phyloP scores from a whole-genome alignment of 371 early-diverging fungal genomes.

The Dichotomocladium elegans region DNA sequence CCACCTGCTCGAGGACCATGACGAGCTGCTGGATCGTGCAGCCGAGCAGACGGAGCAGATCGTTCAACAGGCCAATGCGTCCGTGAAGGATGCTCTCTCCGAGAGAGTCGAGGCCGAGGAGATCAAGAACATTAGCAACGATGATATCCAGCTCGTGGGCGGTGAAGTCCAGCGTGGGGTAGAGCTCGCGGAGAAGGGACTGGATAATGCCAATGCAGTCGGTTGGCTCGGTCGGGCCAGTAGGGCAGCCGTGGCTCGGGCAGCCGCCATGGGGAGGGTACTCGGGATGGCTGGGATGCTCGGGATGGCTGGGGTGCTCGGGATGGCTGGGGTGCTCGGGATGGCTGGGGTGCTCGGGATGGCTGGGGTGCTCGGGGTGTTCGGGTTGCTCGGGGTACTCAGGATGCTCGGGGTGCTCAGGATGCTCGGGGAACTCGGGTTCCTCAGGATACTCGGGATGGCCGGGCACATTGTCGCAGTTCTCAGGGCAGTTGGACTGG shows the following conservation, averaged over 20 bases:
- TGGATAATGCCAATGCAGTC: background rate
- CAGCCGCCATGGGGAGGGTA: too few species aligned
- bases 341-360: too few species aligned
- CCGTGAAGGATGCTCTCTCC: background rate
- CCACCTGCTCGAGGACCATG: background rate
- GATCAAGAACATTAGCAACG: background rate
- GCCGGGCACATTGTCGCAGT: too few species aligned
- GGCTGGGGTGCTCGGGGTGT: too few species aligned
- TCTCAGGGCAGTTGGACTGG: too few species aligned
- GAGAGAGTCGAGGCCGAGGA: background rate
- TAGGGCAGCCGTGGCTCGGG: background rate
- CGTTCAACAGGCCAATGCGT: background rate
- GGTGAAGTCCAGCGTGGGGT: background rate
- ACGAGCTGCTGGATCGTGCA: background rate
- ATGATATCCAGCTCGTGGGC: background rate
- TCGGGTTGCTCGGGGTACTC: too few species aligned
- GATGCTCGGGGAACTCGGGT: too few species aligned
- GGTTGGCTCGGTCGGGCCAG: background rate
- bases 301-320: too few species aligned
- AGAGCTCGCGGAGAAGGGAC: background rate
- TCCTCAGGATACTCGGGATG: too few species aligned
- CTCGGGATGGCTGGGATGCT: too few species aligned
- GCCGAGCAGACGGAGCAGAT: background rate
- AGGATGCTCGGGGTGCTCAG: too few species aligned
- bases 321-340: too few species aligned